phyloP scores from a whole-genome alignment of 2,329 filamentous ascomycete species.

The Verticillium klebahnii region DNA sequence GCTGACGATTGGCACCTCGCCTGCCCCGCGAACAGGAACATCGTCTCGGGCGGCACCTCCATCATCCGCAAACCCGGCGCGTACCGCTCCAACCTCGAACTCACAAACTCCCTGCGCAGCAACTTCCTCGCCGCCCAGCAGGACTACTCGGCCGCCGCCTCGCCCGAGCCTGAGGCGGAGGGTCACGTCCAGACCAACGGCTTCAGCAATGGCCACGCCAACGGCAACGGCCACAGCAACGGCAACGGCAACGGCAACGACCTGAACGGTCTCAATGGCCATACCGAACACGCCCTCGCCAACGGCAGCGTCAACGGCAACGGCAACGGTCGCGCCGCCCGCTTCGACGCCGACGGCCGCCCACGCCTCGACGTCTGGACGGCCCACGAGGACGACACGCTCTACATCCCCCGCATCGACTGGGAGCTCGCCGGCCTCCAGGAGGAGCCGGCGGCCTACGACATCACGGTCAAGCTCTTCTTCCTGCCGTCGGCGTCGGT shows the following conservation, averaged over 20 bases:
- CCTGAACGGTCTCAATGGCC: background rate
- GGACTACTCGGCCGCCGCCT: slow-evolving; percentile 40
- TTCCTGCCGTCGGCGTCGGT: slow-evolving; percentile 71
- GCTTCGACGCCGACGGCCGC: slow-evolving; percentile 19
- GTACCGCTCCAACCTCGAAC: slow-evolving; percentile 86
- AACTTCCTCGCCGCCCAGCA: slow-evolving; percentile 75
- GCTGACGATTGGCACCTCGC: slow-evolving; percentile 11
- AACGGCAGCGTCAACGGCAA: slow-evolving; percentile 24
- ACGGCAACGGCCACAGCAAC: slow-evolving; percentile 16
- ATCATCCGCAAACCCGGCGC: slow-evolving; percentile 75
- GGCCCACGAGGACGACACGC: slow-evolving; percentile 42
- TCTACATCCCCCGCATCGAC: slow-evolving; percentile 77
- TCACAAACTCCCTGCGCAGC: slow-evolving; percentile 80
- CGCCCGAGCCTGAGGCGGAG: slow-evolving; percentile 13
- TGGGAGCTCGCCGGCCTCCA: slow-evolving; percentile 66
- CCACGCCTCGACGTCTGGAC: slow-evolving; percentile 60
- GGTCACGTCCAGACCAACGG: slow-evolving; percentile 23
- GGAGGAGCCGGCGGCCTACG: slow-evolving; percentile 81
- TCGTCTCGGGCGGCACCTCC: slow-evolving; percentile 78
- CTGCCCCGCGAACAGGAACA: slow-evolving; percentile 53
- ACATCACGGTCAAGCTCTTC: slow-evolving; percentile 94
- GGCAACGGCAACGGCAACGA: slow-evolving; percentile 17
- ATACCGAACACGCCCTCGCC: background rate
- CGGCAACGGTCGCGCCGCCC: slow-evolving; percentile 21
- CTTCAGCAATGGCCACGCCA: slow-evolving; percentile 13